These are phyloP conservation scores for Hypoxylon sp. DNA, from an alignment of 2,329 filamentous ascomycete genomes.

Conservation along the genomic window DNA sequence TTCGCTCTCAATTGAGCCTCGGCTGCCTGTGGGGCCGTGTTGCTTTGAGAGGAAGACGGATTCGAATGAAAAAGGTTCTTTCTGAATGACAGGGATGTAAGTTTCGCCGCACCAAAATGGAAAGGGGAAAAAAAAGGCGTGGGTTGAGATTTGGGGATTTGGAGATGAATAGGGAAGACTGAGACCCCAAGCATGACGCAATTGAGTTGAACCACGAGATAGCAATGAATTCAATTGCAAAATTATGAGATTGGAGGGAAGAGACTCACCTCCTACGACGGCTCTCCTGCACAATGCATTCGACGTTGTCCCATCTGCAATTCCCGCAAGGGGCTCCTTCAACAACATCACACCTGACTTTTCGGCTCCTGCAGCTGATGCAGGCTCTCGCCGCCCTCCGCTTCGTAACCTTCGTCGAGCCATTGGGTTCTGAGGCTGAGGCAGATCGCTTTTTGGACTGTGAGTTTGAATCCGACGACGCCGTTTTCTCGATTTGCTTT, in stretches of 20 bases:
- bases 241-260: slow-evolving; percentile 14
- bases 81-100: slow-evolving; percentile 48
- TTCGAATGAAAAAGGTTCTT: slow-evolving; percentile 51
- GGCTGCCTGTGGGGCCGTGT: slow-evolving; percentile 52
- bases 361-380: slow-evolving; percentile 82
- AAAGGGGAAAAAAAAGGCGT: slow-evolving; percentile 23
- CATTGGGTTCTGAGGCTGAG: slow-evolving; percentile 52
- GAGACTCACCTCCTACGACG: slow-evolving; percentile 83
- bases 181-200: slow-evolving; percentile 33
- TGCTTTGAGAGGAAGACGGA: slow-evolving; percentile 41
- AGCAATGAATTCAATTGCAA: slow-evolving; percentile 15
- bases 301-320: slow-evolving; percentile 83
- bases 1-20: slow-evolving; percentile 60
- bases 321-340: slow-evolving; percentile 90
- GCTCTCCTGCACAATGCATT: slow-evolving; percentile 83
- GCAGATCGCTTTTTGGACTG: slow-evolving; percentile 52
- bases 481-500: slow-evolving; percentile 33
- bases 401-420: slow-evolving; percentile 70
- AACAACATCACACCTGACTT: slow-evolving; percentile 94
- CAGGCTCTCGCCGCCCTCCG: slow-evolving; percentile 92
- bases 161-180: slow-evolving; percentile 38
- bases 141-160: slow-evolving; percentile 43
- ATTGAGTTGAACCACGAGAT: slow-evolving; percentile 31
- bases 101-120: slow-evolving; percentile 38
- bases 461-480: slow-evolving; percentile 29